These are phyloP conservation scores for Coccomyxa sp. DNA, from an alignment of 139 green algal genomes.

Conservation along the genomic window DNA sequence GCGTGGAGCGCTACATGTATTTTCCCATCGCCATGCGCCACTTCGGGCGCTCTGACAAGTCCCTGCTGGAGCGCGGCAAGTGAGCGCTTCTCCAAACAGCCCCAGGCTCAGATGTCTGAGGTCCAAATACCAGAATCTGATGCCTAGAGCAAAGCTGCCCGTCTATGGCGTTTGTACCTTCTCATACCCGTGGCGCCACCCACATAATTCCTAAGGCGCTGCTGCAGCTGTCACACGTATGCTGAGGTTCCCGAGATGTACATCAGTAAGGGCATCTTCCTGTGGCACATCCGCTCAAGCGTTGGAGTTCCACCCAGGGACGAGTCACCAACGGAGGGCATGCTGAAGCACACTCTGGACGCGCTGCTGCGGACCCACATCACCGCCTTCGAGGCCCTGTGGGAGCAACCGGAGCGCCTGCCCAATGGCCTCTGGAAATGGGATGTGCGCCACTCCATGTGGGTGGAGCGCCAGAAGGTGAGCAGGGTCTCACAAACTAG, in stretches of 20 bases:
- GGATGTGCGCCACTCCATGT: slow-evolving; percentile 21
- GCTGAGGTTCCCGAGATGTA: no score
- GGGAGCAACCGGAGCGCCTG: not conserved
- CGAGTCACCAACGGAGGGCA: slow-evolving; percentile 16
- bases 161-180: no score
- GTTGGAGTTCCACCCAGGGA: slow-evolving; percentile 11
- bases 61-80: slow-evolving; percentile 16
- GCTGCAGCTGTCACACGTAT: no score
- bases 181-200: no score
- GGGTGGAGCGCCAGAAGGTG: slow-evolving; percentile 12
- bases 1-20: slow-evolving; percentile 87
- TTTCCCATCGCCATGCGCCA: slow-evolving; percentile 55
- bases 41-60: no score
- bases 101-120: no score
- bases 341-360: slow-evolving; percentile 14
- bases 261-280: no score
- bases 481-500: no score
- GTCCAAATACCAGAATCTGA: no score
- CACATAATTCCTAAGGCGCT: no score
- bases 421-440: not conserved
- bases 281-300: no score
- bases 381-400: slow-evolving; percentile 9
- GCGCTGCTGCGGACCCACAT: slow-evolving; percentile 18
- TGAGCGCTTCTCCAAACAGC: not conserved
- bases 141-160: no score